Evolutionary conservation across 2,329 filamentous ascomycete genomes (phyloP), one percentile per base, ranked within the genome.

Genomic region (Verticillium albo-atrum): DNA sequence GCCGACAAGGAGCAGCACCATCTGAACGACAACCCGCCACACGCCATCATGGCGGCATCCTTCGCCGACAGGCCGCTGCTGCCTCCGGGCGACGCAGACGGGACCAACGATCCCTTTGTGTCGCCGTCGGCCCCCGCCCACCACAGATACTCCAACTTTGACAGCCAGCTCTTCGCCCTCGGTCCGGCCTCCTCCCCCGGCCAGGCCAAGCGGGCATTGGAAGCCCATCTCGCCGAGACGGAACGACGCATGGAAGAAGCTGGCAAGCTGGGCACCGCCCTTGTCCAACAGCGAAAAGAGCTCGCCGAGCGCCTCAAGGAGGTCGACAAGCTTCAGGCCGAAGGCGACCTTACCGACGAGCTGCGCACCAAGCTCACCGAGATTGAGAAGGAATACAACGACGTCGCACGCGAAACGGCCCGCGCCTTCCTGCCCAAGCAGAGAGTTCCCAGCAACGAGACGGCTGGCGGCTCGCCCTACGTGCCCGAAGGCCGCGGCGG

Each of bases 311-410:
- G 90, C 65, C 76, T 99, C 60, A 87, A 88, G 67, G 92, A 98
- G 69, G 88, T 99, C 3, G 91, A 96, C 67, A 86, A 88, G 69
- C 80, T 91, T 61, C 82, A 92, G 68, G 81, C 84, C 52, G 90
- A 95, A 66, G 86, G 85, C 26, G 90, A 97, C 63, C 86, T 98
- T 56, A 88, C 89, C 0, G 87, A 90, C 3, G 93, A 97, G 65
- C 78, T 99, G 68, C 90, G 90, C 61, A 84, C 89, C 68, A 92
- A 90, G 75, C 82, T 99, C 57, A 82, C 86, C 15, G 92, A 96
- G 63, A 87, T 99, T 61, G 95, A 99, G 74, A 91, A 87, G 73
- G 95, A 99, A 70, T 98, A 96, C 77, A 94, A 96, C 72, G 93
- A 97, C 70, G 88, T 98, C 54, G 92, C 93, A 14, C 84, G 89